Percentiles rank a stretch among this genome's conserved stretches.
These are phyloP conservation scores for Penicillium sumatraense DNA, from an alignment of 2,329 filamentous ascomycete genomes.

Conservation along the genomic window DNA sequence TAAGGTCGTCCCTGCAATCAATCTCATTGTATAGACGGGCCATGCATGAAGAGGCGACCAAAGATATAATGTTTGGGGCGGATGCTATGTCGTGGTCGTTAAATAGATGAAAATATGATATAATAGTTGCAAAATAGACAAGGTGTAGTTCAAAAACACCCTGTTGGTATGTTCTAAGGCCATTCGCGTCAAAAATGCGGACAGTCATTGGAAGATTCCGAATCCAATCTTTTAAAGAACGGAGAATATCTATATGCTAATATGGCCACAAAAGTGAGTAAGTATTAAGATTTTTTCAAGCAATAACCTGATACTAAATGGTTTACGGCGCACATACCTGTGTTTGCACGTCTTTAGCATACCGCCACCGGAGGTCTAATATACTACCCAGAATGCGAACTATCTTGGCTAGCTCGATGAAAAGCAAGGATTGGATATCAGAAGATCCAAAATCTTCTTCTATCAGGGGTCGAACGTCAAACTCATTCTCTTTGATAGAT, in stretches of 20 bases:
- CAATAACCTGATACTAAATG: background rate
- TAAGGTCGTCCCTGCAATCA: background rate
- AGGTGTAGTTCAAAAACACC: background rate
- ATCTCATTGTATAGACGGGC: background rate
- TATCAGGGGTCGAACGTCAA: background rate
- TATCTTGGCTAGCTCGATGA: background rate
- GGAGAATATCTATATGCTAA: background rate
- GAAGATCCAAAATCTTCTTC: background rate
- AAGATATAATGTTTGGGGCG: background rate
- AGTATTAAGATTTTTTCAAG: background rate
- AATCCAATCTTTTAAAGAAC: background rate
- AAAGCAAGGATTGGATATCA: background rate
- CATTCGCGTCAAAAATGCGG: background rate
- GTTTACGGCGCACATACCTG: background rate
- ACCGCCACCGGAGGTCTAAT: background rate
- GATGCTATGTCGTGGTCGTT: background rate
- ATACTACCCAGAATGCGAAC: background rate
- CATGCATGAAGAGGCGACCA: background rate
- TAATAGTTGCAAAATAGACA: background rate
- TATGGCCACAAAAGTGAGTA: background rate
- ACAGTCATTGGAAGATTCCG: background rate
- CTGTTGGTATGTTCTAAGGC: background rate
- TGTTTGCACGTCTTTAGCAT: background rate
- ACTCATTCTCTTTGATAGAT: background rate
- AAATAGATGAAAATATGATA: background rate